Evolutionary conservation across 495 filamentous ascomycete species (phyloP).

Genomic region (Aspergillus sclerotiicarbonarius): DNA sequence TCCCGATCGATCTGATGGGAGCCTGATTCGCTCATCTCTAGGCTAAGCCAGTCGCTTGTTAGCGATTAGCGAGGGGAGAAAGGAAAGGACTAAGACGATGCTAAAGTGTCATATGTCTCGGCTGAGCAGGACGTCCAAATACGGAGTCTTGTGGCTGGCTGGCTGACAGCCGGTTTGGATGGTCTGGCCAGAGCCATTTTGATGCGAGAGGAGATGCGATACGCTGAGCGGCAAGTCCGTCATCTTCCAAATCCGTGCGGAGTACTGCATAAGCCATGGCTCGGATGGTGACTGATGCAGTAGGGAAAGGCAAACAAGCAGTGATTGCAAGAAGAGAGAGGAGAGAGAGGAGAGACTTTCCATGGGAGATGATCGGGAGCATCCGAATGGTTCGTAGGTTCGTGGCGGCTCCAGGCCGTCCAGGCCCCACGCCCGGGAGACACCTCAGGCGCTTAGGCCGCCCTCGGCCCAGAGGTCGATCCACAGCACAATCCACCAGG

Average conservation of each 20-base stretch:
- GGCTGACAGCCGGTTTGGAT: background rate
- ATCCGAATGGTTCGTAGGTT: slow-evolving; percentile 18
- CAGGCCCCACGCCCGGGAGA: background rate
- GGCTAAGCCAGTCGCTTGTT: background rate
- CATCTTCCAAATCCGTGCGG: too few relatives aligned
- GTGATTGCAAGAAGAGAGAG: background rate
- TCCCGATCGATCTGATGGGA: background rate
- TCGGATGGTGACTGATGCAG: too few relatives aligned
- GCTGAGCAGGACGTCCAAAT: background rate
- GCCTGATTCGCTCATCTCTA: background rate
- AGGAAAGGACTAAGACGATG: background rate
- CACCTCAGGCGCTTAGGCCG: background rate
- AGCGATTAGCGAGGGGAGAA: background rate
- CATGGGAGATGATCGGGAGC: slow-evolving; percentile 13
- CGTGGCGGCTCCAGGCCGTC: slow-evolving; percentile 5
- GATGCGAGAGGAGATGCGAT: too few relatives aligned
- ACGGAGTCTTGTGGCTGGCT: background rate
- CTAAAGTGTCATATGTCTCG: background rate
- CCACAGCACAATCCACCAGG: too few relatives aligned
- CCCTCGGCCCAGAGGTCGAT: background rate
- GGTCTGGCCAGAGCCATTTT: background rate
- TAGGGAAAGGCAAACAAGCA: background rate
- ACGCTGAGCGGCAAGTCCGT: too few relatives aligned
- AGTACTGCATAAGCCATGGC: background rate
- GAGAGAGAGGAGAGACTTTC: background rate